Conservation (phyloP, 2,329 filamentous ascomycete species). For the Orbilia javanica region DNA sequence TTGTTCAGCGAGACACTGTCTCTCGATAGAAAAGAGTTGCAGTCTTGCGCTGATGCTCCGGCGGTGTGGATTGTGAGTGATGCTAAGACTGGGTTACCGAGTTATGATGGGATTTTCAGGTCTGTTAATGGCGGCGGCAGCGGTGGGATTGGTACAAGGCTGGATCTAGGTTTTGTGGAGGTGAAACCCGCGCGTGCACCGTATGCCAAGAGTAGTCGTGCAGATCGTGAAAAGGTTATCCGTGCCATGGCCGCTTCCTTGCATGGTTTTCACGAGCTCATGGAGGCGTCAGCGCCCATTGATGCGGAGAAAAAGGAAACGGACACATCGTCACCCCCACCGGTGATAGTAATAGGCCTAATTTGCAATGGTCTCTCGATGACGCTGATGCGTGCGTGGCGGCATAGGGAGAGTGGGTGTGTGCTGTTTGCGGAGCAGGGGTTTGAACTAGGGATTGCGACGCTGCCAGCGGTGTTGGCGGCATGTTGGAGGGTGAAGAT, state of each 20-base stretch:
- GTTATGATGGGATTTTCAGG: conserved; percentile 12
- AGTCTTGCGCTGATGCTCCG: conserved; percentile 3
- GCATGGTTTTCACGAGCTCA: conserved; percentile 6
- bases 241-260: conserved; percentile 13
- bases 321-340: conserved; percentile 1
- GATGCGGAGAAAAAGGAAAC: conserved; percentile 4
- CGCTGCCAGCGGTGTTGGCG: conserved; percentile 2
- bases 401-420: conserved; percentile 11
- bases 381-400: conserved; percentile 13
- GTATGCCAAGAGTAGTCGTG: conserved; percentile 10
- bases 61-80: conserved; percentile 15
- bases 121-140: neutral
- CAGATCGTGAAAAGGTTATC: conserved; percentile 17
- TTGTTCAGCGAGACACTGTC: conserved; percentile 9
- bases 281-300: conserved; percentile 1
- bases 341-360: conserved; percentile 14
- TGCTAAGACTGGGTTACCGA: conserved; percentile 5
- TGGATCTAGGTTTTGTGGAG: conserved; percentile 7
- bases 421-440: conserved; percentile 15
- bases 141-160: conserved; percentile 2
- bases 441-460: conserved; percentile 10
- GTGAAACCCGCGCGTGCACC: conserved; percentile 3
- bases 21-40: conserved; percentile 12
- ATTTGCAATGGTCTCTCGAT: conserved; percentile 10
- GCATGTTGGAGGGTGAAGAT: conserved; percentile 10